phyloP scores from a whole-genome alignment of 305 asterid species.

The Withania somnifera region DNA sequence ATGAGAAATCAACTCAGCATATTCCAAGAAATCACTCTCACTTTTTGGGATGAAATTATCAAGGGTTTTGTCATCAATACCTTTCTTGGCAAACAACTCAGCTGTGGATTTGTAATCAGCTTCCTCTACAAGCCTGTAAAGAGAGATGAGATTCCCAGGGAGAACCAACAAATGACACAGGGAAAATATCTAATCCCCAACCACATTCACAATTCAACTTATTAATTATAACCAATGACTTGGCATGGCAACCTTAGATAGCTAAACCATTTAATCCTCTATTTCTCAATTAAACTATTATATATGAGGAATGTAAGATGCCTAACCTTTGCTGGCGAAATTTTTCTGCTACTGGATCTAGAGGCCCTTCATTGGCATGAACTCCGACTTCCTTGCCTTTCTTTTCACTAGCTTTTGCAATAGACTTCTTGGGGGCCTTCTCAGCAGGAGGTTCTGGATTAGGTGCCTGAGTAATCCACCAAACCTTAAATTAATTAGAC shows the following conservation, averaged over 20 bases:
- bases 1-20: constrained; percentile 71
- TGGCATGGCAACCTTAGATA: not conserved
- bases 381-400: constrained; percentile 46
- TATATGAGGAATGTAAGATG: not conserved
- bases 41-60: constrained; percentile 78
- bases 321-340: constrained; percentile 60
- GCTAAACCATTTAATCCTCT: not conserved
- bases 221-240: not conserved
- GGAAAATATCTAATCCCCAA: not conserved
- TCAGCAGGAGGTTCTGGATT: constrained; percentile 40
- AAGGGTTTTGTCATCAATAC: constrained; percentile 61
- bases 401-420: constrained; percentile 47
- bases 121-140: constrained; percentile 83
- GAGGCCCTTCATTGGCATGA: constrained; percentile 29
- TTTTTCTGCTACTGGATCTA: constrained; percentile 63
- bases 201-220: not conserved
- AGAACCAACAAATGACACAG: not conserved
- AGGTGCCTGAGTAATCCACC: constrained; percentile 38
- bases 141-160: not conserved
- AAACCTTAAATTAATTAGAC: not conserved
- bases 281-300: not conserved
- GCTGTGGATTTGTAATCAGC: constrained; percentile 86
- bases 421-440: constrained; percentile 45
- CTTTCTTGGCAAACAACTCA: constrained; percentile 63
- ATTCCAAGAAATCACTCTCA: constrained; percentile 70